A percentile compares a stretch with the other conserved stretches of the same genome.
Conservation (phyloP, 2,329 filamentous ascomycete species). For the Colletotrichum caudatum region DNA sequence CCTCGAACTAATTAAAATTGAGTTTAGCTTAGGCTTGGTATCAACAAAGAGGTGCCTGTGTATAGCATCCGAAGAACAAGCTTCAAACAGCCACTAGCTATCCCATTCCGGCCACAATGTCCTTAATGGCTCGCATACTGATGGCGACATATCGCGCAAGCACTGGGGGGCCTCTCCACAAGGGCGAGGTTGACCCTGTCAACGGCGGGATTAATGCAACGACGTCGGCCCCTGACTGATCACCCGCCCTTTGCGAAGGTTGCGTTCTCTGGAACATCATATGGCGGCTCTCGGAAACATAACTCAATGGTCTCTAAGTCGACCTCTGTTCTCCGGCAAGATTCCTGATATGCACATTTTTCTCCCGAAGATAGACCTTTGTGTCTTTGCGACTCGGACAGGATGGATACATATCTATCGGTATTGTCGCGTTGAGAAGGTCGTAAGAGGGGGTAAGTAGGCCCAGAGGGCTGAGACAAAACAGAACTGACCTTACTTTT, state of each 20-base stretch:
- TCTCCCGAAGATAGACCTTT: conserved; percentile 1
- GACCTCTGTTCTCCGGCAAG: conserved; percentile 6
- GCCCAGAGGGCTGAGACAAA: conserved; percentile 30
- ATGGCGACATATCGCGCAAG: conserved; percentile 31
- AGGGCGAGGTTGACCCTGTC: neutral
- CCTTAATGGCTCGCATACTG: conserved; percentile 20
- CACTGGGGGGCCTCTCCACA: neutral
- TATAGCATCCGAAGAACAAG: neutral
- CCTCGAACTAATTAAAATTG: neutral
- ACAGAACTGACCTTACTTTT: conserved; percentile 8
- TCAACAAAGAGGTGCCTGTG: conserved; percentile 16
- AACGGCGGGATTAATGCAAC: neutral
- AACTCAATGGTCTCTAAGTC: neutral
- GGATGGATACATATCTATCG: neutral
- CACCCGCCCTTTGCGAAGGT: conserved; percentile 8
- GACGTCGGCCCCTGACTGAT: conserved; percentile 6
- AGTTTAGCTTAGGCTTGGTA: conserved; percentile 1
- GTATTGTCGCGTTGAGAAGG: conserved; percentile 17
- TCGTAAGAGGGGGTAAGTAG: conserved; percentile 28
- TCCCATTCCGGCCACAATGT: conserved; percentile 18
- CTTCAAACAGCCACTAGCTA: conserved; percentile 5
- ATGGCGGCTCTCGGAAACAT: neutral
- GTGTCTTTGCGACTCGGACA: conserved; percentile 3
- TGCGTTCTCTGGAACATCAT: conserved; percentile 21
- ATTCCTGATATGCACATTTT: conserved; percentile 15